A percentile compares a stretch with the other conserved stretches of the same genome.
phyloP scores from a whole-genome alignment of 352 stramenopile genomes.

The Phytophthora boehmeriae region DNA sequence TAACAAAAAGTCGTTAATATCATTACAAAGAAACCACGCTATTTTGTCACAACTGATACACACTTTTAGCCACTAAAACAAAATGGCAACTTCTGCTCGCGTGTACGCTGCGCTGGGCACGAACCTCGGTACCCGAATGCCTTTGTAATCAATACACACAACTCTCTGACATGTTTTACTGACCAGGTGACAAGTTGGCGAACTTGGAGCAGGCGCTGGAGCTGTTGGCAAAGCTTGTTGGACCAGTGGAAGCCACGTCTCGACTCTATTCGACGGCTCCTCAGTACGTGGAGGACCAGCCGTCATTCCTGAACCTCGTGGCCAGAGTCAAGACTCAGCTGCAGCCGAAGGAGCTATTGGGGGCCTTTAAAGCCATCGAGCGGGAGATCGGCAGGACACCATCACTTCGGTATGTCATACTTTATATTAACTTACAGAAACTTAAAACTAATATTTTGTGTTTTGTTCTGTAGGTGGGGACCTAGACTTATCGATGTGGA shows the following conservation, averaged over 20 bases:
- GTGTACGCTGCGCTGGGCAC: conserved; percentile 77
- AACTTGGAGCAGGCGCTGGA: conserved; percentile 71
- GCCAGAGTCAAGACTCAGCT: conserved; percentile 88
- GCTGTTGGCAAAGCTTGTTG: conserved; percentile 49
- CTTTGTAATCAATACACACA: background rate
- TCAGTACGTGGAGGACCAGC: conserved; percentile 96
- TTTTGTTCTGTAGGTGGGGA: conserved; percentile 75
- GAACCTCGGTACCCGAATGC: conserved; percentile 83
- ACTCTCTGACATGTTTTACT: background rate
- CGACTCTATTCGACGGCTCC: conserved; percentile 92
- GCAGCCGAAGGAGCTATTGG: conserved; percentile 76
- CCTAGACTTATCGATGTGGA: conserved; percentile 96
- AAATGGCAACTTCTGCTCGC: conserved; percentile 23
- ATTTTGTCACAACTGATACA: too few relatives aligned
- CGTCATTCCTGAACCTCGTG: conserved; percentile 95
- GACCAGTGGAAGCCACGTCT: conserved; percentile 81
- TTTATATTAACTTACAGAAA: conserved; percentile 1
- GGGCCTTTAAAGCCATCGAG: conserved; percentile 91
- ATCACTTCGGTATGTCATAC: conserved; percentile 48
- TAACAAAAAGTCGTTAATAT: too few relatives aligned
- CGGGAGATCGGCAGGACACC: conserved; percentile 83
- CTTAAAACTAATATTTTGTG: background rate
- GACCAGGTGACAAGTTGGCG: conserved; percentile 63
- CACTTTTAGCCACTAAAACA: too few relatives aligned
- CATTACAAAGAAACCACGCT: too few relatives aligned